Base-by-base conservation (phyloP, 768 basidiomycete species). In the Suillus alpinus region DNA sequence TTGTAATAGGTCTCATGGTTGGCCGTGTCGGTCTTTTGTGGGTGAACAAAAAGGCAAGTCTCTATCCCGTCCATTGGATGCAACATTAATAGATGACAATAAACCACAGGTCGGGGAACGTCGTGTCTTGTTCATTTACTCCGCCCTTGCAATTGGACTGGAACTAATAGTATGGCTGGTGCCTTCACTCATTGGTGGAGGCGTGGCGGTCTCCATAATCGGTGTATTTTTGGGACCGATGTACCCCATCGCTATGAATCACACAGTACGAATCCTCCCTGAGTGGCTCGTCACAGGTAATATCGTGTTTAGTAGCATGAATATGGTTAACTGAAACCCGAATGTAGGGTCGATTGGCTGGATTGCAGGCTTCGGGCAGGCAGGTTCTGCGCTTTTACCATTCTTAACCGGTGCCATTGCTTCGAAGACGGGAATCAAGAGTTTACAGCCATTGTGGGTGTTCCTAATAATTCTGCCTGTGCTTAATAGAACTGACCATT, bases 141-240 rank as follows among this genome's bases (percentile, higher is more conserved):
- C 69, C 34, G 32, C 62, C 40, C 64, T 73, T n/a, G 71, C 72
- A 12, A 68, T 80, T 36, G 77, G 86, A 3, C 77, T 92, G 20
- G 84, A 91, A 67, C 67, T 91, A 32, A 66, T 87, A 7, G 75
- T 92, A 41, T 92, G 90, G 89, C 77, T 87, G 32, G 82, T 86
- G 0, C 86, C 86, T 26, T 86, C 84, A 6, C 75, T 91, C 16
- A 75, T 89, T 9, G 87, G 83, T 3, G 80, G 83, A 64, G 89
- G 83, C 2, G 77, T 91, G 4, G 83, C 86, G 0, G 79, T 90
- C 26, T 80, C 87, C 2, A 64, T 90, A 50, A 73, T 90, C 16
- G 91, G 90, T 18, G 52, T 91, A 9, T 71, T 91, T 26, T 76
- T 92, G n/a, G 91, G 89, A 0, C 89, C 89, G 3, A 83, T 91